Percentiles rank a stretch among this genome's conserved stretches.
phyloP scores from a whole-genome alignment of 768 basidiomycete species.

The Boletus sensibilis region DNA sequence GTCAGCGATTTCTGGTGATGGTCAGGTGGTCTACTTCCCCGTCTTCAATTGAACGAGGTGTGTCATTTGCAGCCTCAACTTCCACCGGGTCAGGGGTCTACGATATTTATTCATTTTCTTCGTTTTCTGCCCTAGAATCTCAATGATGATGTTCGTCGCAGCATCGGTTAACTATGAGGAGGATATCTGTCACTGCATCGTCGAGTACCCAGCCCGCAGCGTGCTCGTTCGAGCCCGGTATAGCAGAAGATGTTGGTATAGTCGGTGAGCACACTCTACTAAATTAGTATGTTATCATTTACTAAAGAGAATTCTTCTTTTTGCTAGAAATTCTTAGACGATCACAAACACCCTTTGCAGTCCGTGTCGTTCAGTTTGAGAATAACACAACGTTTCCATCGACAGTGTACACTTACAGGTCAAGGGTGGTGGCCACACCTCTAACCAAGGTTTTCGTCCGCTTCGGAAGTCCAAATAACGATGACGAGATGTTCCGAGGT shows the following conservation, averaged over 20 bases:
- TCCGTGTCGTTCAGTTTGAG: conserved; percentile 7
- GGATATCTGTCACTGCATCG: conserved; percentile 49
- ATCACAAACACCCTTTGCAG: conserved; percentile 34
- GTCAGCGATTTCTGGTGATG: not conserved
- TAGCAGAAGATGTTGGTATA: conserved; percentile 45
- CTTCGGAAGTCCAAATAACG: conserved; percentile 54
- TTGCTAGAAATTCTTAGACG: conserved; percentile 36
- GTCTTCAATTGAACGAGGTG: not conserved
- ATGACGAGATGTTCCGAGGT: conserved; percentile 47
- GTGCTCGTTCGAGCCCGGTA: conserved; percentile 59
- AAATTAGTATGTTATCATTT: too few relatives aligned
- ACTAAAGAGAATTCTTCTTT: not conserved
- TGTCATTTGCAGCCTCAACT: conserved; percentile 40
- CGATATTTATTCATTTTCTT: conserved; percentile 36
- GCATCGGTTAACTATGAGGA: conserved; percentile 31
- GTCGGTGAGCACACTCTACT: conserved; percentile 38
- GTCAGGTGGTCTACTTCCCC: too few relatives aligned
- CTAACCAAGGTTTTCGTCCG: conserved; percentile 59
- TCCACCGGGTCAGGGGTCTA: conserved; percentile 48
- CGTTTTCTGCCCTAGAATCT: not conserved
- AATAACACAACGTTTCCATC: not conserved
- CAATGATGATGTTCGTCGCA: not conserved
- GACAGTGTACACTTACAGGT: conserved; percentile 37
- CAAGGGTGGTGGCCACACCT: conserved; percentile 59
- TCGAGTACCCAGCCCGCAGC: conserved; percentile 45